These are phyloP conservation scores for Podospora comata DNA, from an alignment of 495 filamentous ascomycete species.

Conservation along the genomic window DNA sequence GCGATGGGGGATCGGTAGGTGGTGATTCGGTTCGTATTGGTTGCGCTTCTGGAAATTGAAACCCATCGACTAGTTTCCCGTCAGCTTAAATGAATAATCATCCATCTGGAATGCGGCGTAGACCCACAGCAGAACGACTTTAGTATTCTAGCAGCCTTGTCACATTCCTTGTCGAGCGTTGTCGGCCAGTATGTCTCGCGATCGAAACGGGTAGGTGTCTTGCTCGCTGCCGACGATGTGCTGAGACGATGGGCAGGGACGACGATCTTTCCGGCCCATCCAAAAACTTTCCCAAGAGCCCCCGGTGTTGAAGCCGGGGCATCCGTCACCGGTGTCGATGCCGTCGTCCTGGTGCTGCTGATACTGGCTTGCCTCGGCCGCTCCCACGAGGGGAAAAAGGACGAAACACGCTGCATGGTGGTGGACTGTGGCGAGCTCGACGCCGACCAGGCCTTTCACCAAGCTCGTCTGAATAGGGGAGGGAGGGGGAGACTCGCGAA, in stretches of 20 bases:
- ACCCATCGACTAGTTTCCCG: slow-evolving; percentile 42
- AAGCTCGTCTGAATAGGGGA: neutral
- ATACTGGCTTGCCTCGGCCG: slow-evolving; percentile 35
- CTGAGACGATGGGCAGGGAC: slow-evolving; percentile 37
- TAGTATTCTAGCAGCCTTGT: slow-evolving; percentile 81
- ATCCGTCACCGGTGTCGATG: slow-evolving; percentile 20
- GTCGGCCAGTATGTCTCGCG: slow-evolving; percentile 77
- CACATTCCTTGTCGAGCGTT: slow-evolving; percentile 75
- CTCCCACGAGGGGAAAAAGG: slow-evolving; percentile 51
- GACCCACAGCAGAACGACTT: slow-evolving; percentile 72
- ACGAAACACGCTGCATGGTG: slow-evolving; percentile 51
- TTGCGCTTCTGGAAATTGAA: slow-evolving; percentile 39
- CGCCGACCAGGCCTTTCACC: slow-evolving; percentile 15
- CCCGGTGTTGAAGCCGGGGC: slow-evolving; percentile 26
- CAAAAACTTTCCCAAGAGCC: slow-evolving; percentile 43
- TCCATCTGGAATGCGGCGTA: neutral
- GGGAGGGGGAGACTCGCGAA: slow-evolving; percentile 2
- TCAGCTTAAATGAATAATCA: neutral
- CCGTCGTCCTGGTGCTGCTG: slow-evolving; percentile 18
- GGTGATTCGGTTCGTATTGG: slow-evolving; percentile 20
- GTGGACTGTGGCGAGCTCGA: slow-evolving; percentile 17
- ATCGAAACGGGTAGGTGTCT: slow-evolving; percentile 48
- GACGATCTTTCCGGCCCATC: slow-evolving; percentile 46
- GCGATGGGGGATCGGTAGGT: slow-evolving; percentile 34
- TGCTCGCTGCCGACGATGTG: slow-evolving; percentile 51